phyloP scores from a whole-genome alignment of 2,329 filamentous ascomycete genomes.

The Scleromitrula shiraiana region DNA sequence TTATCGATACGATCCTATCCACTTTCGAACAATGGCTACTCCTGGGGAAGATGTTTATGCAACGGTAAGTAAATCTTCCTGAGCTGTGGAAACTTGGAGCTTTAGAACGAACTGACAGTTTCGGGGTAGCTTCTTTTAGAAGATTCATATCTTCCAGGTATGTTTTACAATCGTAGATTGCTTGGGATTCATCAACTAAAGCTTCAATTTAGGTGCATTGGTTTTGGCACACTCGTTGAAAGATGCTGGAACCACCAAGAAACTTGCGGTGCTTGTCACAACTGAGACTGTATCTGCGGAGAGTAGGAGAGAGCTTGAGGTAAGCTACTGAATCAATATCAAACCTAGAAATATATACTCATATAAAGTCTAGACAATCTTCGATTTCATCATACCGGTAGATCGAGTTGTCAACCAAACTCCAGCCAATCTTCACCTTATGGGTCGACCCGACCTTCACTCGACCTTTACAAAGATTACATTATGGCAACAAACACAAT shows the following conservation, averaged over 20 bases:
- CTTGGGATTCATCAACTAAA: slow-evolving; percentile 13
- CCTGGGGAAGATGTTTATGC: slow-evolving; percentile 53
- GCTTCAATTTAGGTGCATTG: slow-evolving; percentile 60
- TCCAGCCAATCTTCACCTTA: slow-evolving; percentile 78
- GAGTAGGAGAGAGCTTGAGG: slow-evolving; percentile 72
- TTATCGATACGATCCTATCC: background rate
- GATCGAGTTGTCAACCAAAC: slow-evolving; percentile 67
- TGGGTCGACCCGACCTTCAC: slow-evolving; percentile 84
- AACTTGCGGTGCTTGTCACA: slow-evolving; percentile 77
- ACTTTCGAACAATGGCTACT: slow-evolving; percentile 33
- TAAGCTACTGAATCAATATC: slow-evolving; percentile 31
- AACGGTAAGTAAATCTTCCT: slow-evolving; percentile 40
- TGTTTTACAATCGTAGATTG: slow-evolving; percentile 18
- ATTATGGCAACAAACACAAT: slow-evolving; percentile 86
- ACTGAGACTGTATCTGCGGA: slow-evolving; percentile 68
- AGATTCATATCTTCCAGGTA: slow-evolving; percentile 89
- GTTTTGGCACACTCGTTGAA: slow-evolving; percentile 91
- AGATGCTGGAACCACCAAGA: slow-evolving; percentile 80
- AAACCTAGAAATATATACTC: slow-evolving; percentile 9
- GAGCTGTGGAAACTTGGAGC: slow-evolving; percentile 11
- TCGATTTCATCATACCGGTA: slow-evolving; percentile 83
- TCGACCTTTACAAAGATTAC: slow-evolving; percentile 96
- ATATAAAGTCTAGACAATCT: slow-evolving; percentile 54
- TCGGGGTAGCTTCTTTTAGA: slow-evolving; percentile 71
- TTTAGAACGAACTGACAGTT: slow-evolving; percentile 12